These are phyloP conservation scores for Phytophthora crassamura DNA, from an alignment of 352 stramenopile species.

Conservation along the genomic window DNA sequence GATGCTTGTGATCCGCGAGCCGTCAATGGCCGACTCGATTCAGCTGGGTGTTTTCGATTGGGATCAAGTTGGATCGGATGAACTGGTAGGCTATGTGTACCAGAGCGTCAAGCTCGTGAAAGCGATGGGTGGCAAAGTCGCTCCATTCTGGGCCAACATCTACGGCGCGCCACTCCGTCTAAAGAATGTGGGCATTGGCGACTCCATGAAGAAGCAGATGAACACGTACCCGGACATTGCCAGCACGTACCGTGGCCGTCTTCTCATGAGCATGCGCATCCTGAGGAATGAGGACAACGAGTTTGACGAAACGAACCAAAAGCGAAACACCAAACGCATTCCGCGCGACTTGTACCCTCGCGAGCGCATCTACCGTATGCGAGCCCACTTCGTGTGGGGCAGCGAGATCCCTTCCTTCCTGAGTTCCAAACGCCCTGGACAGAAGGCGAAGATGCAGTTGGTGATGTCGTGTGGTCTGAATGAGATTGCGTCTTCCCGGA, in stretches of 20 bases:
- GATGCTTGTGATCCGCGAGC: slow-evolving; percentile 78
- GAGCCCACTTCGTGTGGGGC: slow-evolving; percentile 77
- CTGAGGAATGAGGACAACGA: slow-evolving; percentile 72
- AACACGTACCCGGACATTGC: slow-evolving; percentile 85
- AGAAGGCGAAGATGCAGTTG: slow-evolving; percentile 84
- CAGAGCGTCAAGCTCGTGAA: slow-evolving; percentile 81
- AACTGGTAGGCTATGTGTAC: slow-evolving; percentile 76
- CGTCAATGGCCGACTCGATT: slow-evolving; percentile 83
- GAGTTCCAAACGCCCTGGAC: slow-evolving; percentile 69
- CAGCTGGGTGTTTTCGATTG: slow-evolving; percentile 78
- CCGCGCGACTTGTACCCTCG: slow-evolving; percentile 64
- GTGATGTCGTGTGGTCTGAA: slow-evolving; percentile 71
- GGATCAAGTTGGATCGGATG: slow-evolving; percentile 78
- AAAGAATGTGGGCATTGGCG: slow-evolving; percentile 63
- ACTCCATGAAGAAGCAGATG: slow-evolving; percentile 84
- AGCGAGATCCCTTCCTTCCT: slow-evolving; percentile 80
- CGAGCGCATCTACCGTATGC: slow-evolving; percentile 72
- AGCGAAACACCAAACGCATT: slow-evolving; percentile 80
- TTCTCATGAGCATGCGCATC: slow-evolving; percentile 81
- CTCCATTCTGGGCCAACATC: slow-evolving; percentile 80
- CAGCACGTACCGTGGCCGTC: slow-evolving; percentile 82
- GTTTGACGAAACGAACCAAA: slow-evolving; percentile 86
- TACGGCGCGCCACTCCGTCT: slow-evolving; percentile 72
- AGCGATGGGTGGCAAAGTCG: slow-evolving; percentile 58
- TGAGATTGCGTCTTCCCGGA: slow-evolving; percentile 62